Evolutionary conservation across 2,329 filamentous ascomycete species (phyloP).

Genomic region (Diaporthe citrichinensis): DNA sequence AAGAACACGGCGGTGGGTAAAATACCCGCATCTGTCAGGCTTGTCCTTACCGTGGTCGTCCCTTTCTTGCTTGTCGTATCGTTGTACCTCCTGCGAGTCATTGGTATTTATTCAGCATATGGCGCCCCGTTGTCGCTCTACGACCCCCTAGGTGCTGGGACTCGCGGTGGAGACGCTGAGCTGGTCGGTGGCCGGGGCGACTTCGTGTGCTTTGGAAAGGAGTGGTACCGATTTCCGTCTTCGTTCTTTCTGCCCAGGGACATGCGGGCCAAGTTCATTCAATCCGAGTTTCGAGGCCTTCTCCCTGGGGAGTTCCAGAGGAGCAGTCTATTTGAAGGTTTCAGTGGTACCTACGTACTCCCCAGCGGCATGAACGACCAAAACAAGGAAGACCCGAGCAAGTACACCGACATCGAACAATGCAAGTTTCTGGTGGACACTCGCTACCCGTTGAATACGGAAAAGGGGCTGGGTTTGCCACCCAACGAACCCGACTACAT

Average conservation of each 20-base stretch:
- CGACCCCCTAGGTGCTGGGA: slow-evolving; percentile 72
- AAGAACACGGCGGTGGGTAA: slow-evolving; percentile 77
- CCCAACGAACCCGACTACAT: slow-evolving; percentile 85
- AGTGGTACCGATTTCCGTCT: slow-evolving; percentile 98
- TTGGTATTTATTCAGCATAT: slow-evolving; percentile 86
- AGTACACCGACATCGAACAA: slow-evolving; percentile 83
- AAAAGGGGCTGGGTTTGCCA: slow-evolving; percentile 59
- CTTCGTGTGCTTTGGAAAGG: slow-evolving; percentile 90
- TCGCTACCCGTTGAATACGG: slow-evolving; percentile 74
- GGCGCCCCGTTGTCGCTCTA: slow-evolving; percentile 84
- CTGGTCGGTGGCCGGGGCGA: slow-evolving; percentile 73
- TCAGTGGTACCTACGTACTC: slow-evolving; percentile 86
- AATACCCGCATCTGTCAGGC: slow-evolving; percentile 82
- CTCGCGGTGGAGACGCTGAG: slow-evolving; percentile 55
- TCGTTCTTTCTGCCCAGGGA: slow-evolving; percentile 90
- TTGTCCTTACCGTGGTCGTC: slow-evolving; percentile 71
- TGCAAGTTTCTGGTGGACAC: slow-evolving; percentile 93
- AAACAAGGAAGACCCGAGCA: slow-evolving; percentile 87
- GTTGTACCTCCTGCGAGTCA: slow-evolving; percentile 64
- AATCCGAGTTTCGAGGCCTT: slow-evolving; percentile 89
- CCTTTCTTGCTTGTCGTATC: slow-evolving; percentile 61
- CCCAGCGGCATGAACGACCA: slow-evolving; percentile 91
- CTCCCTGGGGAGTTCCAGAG: slow-evolving; percentile 92
- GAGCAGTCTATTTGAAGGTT: slow-evolving; percentile 77
- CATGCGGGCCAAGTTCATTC: slow-evolving; percentile 89